These are phyloP conservation scores for Trametes hirsuta DNA, from an alignment of 1,284 basidiomycete genomes.

Conservation along the genomic window DNA sequence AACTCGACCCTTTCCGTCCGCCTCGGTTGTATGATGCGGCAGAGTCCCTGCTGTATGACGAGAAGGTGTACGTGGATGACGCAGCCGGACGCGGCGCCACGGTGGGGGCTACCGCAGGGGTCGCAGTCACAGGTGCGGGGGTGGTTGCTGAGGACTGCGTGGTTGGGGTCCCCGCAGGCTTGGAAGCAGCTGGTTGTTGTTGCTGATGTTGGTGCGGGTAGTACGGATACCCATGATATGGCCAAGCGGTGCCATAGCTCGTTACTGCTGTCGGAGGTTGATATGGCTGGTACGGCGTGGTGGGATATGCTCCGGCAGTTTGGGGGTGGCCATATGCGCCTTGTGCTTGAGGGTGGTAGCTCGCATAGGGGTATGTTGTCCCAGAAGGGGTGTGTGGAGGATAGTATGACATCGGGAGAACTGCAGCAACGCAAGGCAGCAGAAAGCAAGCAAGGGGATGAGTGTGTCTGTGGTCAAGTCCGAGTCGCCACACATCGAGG, in stretches of 20 bases:
- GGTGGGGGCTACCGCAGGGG: slow-evolving; percentile 17
- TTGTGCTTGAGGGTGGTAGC: slow-evolving; percentile 27
- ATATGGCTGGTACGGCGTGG: slow-evolving; percentile 34
- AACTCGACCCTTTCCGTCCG: slow-evolving; percentile 61
- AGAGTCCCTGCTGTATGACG: slow-evolving; percentile 58
- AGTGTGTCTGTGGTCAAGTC: no score
- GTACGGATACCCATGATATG: slow-evolving; percentile 36
- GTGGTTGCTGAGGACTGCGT: slow-evolving; percentile 24
- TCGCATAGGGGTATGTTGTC: slow-evolving; percentile 31
- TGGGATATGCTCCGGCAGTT: slow-evolving; percentile 33
- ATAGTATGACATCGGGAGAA: slow-evolving; percentile 33
- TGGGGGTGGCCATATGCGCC: slow-evolving; percentile 28
- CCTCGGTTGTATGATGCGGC: slow-evolving; percentile 39
- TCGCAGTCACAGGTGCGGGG: slow-evolving; percentile 19
- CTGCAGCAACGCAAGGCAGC: neutral
- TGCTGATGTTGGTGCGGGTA: slow-evolving; percentile 31
- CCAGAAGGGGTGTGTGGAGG: slow-evolving; percentile 27
- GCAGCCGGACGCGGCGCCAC: slow-evolving; percentile 21
- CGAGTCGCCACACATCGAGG: neutral
- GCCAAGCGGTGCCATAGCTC: slow-evolving; percentile 37
- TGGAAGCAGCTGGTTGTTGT: slow-evolving; percentile 21
- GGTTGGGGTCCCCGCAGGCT: slow-evolving; percentile 22
- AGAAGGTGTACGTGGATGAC: slow-evolving; percentile 45
- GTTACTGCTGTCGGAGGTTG: slow-evolving; percentile 36
- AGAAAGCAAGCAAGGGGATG: neutral